Base-by-base conservation (phyloP, 257 asterid genomes). In the Coffea eugenioides region DNA sequence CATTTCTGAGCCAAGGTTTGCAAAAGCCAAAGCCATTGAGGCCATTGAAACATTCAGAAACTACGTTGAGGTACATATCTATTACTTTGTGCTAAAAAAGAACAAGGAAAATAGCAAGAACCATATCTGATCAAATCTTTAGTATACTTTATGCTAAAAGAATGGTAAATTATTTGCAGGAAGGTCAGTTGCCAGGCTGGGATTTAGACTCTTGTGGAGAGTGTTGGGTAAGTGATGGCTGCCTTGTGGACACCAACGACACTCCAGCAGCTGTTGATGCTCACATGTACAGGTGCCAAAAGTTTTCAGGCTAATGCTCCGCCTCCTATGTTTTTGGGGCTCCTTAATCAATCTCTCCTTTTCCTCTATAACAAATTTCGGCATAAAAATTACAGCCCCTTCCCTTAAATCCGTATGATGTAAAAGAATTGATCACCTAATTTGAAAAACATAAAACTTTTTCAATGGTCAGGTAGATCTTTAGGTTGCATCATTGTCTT, bases 141-240 rank as follows among this genome's bases (percentile, higher is more conserved):
- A 5, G 31, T 46, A 46, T 25, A 62, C 6, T 62, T 46, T 64
- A 31, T 13, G 16, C 4, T 11, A 36, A 71, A 71, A 39, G 61
- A 66, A 20, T 21, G 13, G 52, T 31, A 67, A 2, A 12, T 75
- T 21, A 21, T 77, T 6, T 21, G 23, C 86, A 94, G 98, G 82
- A 90, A 86, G 97, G 93, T 74, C 83, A 78, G 69, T 52, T 94
- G 72, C 80, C 83, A 72, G 99, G 99, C 66, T 95, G 95, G 97
- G 97, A 92, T 76, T 68, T 95, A 67, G 98, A 95, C 71, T 84
- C 91, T 0, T 95, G 99, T 78, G 99, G 99, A 79, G 97, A 95
- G 69, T 93, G 98, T 81, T 90, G 95, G 97, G 99, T 95, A 27
- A 93, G 95, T 76, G 99, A 95, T 64, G 99, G 99, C 8, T 95